These are phyloP conservation scores for Pterocarpus macrocarpus DNA, from an alignment of 306 rosid species.

Conservation along the genomic window DNA sequence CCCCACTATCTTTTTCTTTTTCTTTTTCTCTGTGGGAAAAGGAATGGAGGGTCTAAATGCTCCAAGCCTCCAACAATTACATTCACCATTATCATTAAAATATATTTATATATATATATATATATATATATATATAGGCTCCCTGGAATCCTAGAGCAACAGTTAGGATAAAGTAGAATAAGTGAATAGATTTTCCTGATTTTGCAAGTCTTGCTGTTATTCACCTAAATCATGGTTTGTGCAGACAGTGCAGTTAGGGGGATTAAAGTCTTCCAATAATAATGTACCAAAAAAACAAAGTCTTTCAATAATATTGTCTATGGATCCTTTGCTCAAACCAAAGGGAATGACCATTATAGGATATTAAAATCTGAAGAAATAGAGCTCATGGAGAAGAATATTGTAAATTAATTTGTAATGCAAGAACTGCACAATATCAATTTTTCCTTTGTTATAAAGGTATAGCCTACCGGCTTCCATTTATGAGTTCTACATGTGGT, in stretches of 20 bases:
- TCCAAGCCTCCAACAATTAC: conserved; percentile 39
- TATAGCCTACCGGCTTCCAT: background rate
- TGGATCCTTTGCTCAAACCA: background rate
- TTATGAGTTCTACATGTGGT: conserved; percentile 37
- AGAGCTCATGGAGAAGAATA: background rate
- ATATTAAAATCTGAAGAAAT: conserved; percentile 1
- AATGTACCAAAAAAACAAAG: no score
- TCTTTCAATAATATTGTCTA: conserved; percentile 3
- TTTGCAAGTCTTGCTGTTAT: conserved; percentile 6
- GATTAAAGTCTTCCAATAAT: background rate
- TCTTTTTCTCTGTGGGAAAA: conserved; percentile 44
- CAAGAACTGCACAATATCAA: background rate
- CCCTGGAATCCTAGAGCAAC: conserved; percentile 47
- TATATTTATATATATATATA: background rate
- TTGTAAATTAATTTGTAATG: background rate
- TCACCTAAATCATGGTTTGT: conserved; percentile 19
- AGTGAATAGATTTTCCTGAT: conserved; percentile 6
- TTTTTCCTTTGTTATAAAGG: conserved; percentile 15
- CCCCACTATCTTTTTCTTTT: conserved; percentile 21
- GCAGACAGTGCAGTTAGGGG: conserved; percentile 6
- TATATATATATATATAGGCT: background rate
- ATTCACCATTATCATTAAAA: conserved; percentile 42
- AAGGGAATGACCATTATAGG: background rate
- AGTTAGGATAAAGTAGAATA: conserved; percentile 35
- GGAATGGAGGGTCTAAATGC: background rate